Evolutionary conservation across 495 filamentous ascomycete genomes (phyloP), one percentile per base, ranked within the genome.

Genomic region (Aspergillus asperescens): DNA sequence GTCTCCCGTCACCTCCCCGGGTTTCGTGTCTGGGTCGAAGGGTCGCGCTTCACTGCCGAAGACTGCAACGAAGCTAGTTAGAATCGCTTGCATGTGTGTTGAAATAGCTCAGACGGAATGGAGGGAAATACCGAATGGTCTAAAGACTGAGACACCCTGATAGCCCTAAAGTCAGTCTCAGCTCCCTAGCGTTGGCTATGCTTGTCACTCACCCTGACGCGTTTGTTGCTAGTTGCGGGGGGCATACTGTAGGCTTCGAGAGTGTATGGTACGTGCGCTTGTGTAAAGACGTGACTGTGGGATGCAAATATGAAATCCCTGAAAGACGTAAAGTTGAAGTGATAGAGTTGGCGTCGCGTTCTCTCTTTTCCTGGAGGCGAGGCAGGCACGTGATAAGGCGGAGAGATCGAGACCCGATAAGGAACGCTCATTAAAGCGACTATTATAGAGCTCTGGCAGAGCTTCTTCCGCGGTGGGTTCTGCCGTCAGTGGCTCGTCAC

Each of bases 11-110:
- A 75, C 72, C 53, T 72, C 58, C 39, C 83, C 61, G 27, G 90
- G 85, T 55, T 84, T 78, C 56, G 81, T 78, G 52, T 77, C 68
- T 7, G 87, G 84, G 64, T 88, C 82, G 70, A 90, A 88, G n/a
- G 77, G 82, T 48, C 74, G 77, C 23, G 89, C 88, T 52, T 84
- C 84, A 52, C 83, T 88, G 65, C 89, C 89, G 72, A 88, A 90
- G 54, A 92, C 79, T 81, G 59, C 22, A n/a, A 7, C 13, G 7
- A 8, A 1, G 28, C 13, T 15, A n/a, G 50, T 45, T 35, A 50
- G 24, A 22, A 16, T 27, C 22, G 28, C 2, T 45, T 44, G 8
- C 29, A 63, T 54, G 53, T 53, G 31, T 31, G 43, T 31, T 46
- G 20, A 13, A 9, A 3, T 8, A 16, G 16, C n/a, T n/a, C n/a